Percentiles rank a stretch among this genome's conserved stretches.
phyloP scores from a whole-genome alignment of 345 rosid species.

The Clausena lansium region DNA sequence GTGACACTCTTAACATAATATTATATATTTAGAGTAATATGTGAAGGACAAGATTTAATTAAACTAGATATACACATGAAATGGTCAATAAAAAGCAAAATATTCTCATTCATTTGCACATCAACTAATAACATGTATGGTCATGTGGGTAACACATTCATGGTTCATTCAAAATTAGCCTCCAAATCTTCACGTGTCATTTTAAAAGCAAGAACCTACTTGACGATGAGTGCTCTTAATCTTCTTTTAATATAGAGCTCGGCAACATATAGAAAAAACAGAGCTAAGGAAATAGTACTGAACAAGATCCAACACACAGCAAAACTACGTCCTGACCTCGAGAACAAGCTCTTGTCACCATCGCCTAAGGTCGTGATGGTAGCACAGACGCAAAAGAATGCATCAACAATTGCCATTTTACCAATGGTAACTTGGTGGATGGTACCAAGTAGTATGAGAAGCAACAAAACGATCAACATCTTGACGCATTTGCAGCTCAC shows the following conservation, averaged over 20 bases:
- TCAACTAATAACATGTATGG: not conserved
- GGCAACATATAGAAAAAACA: constrained; percentile 59
- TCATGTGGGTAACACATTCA: not conserved
- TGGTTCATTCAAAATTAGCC: constrained; percentile 57
- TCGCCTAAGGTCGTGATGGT: constrained; percentile 75
- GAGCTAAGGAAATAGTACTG: constrained; percentile 63
- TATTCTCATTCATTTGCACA: not conserved
- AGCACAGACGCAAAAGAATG: constrained; percentile 75
- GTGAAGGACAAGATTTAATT: too few species aligned
- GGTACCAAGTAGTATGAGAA: constrained; percentile 48
- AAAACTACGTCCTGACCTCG: constrained; percentile 47
- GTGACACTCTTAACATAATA: too few species aligned
- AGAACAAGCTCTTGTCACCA: constrained; percentile 67
- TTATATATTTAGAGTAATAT: too few species aligned
- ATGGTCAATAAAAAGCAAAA: not conserved
- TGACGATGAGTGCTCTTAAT: constrained; percentile 48
- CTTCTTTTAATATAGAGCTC: constrained; percentile 58
- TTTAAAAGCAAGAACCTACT: constrained; percentile 66
- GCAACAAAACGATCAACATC: constrained; percentile 32
- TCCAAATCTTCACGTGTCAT: constrained; percentile 64
- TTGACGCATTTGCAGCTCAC: constrained; percentile 52
- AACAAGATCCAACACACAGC: constrained; percentile 72
- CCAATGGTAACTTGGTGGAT: constrained; percentile 42
- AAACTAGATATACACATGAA: not conserved
- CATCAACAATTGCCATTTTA: constrained; percentile 44